Evolutionary conservation across 2,329 filamentous ascomycete species (phyloP).

Genomic region (Xylaria sp.): DNA sequence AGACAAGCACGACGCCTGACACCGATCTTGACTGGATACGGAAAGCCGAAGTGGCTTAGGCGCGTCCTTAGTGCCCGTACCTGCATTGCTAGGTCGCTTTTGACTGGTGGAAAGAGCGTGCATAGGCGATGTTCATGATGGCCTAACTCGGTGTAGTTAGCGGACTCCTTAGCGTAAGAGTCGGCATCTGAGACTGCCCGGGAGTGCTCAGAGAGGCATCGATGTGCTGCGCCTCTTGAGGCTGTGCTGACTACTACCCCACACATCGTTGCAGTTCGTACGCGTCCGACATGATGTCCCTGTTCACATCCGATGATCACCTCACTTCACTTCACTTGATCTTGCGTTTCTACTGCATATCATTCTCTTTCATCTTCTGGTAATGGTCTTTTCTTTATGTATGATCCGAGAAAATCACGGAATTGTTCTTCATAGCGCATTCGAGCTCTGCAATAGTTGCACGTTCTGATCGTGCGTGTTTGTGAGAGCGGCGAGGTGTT

Average conservation of each 20-base stretch:
- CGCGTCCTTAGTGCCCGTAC: neutral
- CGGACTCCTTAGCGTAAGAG: neutral
- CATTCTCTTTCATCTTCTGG: too few relatives aligned
- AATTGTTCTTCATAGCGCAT: too few relatives aligned
- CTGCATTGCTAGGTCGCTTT: neutral
- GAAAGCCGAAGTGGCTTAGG: neutral
- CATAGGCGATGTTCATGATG: neutral
- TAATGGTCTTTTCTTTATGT: too few relatives aligned
- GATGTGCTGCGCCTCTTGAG: neutral
- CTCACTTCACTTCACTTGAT: too few relatives aligned
- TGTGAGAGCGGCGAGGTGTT: too few relatives aligned
- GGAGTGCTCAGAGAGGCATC: neutral
- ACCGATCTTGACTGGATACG: neutral
- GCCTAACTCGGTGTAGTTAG: neutral
- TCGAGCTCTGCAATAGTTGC: too few relatives aligned
- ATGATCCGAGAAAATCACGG: too few relatives aligned
- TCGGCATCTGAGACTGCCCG: neutral
- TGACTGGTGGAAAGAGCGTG: neutral
- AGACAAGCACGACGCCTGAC: slow-evolving; percentile 7
- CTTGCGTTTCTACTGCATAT: too few relatives aligned
- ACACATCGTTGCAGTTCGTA: too few relatives aligned
- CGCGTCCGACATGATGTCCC: neutral
- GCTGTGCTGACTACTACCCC: neutral
- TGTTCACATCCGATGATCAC: neutral
- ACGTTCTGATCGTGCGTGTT: too few relatives aligned